Base-by-base conservation (phyloP, 805 yeast species). In the Kluyveromyces aestuarii region DNA sequence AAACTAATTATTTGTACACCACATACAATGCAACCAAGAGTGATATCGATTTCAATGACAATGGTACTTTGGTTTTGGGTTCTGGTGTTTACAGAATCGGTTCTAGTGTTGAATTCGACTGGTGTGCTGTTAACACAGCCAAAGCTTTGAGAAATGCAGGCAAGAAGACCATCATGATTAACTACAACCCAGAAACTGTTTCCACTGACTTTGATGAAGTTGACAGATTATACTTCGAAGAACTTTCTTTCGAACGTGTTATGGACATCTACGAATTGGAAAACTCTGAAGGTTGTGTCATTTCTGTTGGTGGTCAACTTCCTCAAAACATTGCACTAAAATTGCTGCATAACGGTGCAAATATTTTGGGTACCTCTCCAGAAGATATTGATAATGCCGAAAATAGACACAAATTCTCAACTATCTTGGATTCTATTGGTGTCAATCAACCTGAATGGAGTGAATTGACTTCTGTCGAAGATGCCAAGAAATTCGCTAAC, bases 11-110 rank as follows among this genome's bases (percentile, higher is more conserved):
- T 70, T 76, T 91, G 59, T 91, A 91, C 80, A 87, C 96, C 46
- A 91, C 99, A 44, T 91, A 91, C 73, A 91, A 90, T 63, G 99
- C 97, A 50, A 77, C 87, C 50, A 74, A 80, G 50, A 83, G 82
- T 56, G 99, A 91, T 68, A 83, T 91, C 44, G 77, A 73, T 41
- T 93, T 91, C 64, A 79, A 84, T 60, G 98, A 91, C 51, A 77
- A 86, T 56, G 98, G 98, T 63, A 84, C 93, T 52, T 74, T 93
- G 80, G 98, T 91, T 39, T 76, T 91, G 59, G 99, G 98, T 48
- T 89, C 97, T n/a, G 98, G 99, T 74, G 99, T 93, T 46, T 91
- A 91, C 79, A 81, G 99, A 71, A 91, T 91, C 68, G 99, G 99
- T 51, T 90, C 97, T 1, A 89, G 97, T 33, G 99, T 91, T 48